Conservation (phyloP, 805 yeast species). For the Saccharomycopsis capsularis region DNA sequence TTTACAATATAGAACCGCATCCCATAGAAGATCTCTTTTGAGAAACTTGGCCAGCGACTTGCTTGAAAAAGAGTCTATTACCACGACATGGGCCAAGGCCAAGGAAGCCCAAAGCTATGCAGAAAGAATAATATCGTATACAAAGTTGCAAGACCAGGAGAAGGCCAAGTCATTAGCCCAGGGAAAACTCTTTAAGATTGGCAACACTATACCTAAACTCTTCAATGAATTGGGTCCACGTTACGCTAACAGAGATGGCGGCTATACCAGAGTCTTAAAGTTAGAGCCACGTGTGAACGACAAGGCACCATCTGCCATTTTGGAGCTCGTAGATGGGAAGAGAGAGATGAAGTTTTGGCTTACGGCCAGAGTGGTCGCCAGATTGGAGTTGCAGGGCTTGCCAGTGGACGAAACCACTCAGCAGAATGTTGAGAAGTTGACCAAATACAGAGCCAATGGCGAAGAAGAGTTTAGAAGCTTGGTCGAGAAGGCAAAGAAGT, state of each 20-base stretch:
- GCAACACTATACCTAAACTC: slow-evolving; percentile 53
- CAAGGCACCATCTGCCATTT: slow-evolving; percentile 79
- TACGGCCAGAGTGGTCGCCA: slow-evolving; percentile 78
- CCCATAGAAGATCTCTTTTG: slow-evolving; percentile 50
- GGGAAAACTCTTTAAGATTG: slow-evolving; percentile 41
- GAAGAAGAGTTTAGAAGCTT: slow-evolving; percentile 47
- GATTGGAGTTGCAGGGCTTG: slow-evolving; percentile 57
- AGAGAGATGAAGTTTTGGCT: slow-evolving; percentile 70
- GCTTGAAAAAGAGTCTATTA: slow-evolving; percentile 61
- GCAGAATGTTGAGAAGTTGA: slow-evolving; percentile 48
- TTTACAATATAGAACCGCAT: slow-evolving; percentile 39
- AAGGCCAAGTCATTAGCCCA: slow-evolving; percentile 31
- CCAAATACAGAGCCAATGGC: slow-evolving; percentile 42
- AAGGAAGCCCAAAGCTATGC: slow-evolving; percentile 58
- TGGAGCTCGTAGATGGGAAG: slow-evolving; percentile 74
- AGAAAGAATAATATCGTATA: slow-evolving; percentile 53
- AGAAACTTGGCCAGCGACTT: slow-evolving; percentile 62
- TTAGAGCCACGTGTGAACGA: slow-evolving; percentile 86
- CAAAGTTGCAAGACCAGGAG: slow-evolving; percentile 22
- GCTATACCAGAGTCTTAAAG: slow-evolving; percentile 78
- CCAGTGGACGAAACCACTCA: slow-evolving; percentile 47
- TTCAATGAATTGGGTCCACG: slow-evolving; percentile 58
- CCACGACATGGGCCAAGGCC: slow-evolving; percentile 71
- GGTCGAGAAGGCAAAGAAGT: slow-evolving; percentile 50
- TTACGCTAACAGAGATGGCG: slow-evolving; percentile 59